Evolutionary conservation across 1,284 basidiomycete genomes (phyloP).

Genomic region (Sanghuangporus baumii): DNA sequence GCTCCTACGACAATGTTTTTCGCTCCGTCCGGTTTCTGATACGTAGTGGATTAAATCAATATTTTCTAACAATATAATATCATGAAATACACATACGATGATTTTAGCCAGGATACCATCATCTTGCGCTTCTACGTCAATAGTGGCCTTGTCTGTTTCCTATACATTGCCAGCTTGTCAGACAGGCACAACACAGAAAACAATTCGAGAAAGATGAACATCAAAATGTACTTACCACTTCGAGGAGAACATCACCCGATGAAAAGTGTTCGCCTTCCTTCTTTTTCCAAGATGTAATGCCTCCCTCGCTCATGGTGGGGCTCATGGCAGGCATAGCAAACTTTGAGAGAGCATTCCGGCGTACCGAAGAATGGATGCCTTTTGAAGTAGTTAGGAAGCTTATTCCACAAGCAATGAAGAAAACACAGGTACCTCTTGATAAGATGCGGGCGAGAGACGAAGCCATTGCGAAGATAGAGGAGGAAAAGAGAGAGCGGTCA

Average conservation of each 20-base stretch:
- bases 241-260: conserved; percentile 89
- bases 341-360: conserved; percentile 74
- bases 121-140: conserved; percentile 98
- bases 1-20: conserved; percentile 86
- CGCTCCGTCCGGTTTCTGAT: conserved; percentile 72
- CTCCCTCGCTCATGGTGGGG: conserved; percentile 99
- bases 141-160: conserved; percentile 99
- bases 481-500: background rate
- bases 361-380: conserved; percentile 83
- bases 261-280: conserved; percentile 89
- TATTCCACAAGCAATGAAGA: background rate
- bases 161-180: conserved; percentile 29
- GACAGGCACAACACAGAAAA: conserved; percentile 16
- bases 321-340: conserved; percentile 99
- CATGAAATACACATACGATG: conserved; percentile 42
- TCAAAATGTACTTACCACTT: conserved; percentile 65
- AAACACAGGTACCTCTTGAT: conserved; percentile 50
- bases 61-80: conserved; percentile 7
- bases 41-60: conserved; percentile 5
- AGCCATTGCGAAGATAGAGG: conserved; percentile 41
- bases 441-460: conserved; percentile 61
- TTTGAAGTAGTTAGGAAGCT: conserved; percentile 4
- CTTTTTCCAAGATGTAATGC: conserved; percentile 97
- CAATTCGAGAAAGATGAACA: background rate
- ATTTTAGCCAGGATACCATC: conserved; percentile 95